These are phyloP conservation scores for Sinapis alba DNA, from an alignment of 441 rosid genomes.

Conservation along the genomic window DNA sequence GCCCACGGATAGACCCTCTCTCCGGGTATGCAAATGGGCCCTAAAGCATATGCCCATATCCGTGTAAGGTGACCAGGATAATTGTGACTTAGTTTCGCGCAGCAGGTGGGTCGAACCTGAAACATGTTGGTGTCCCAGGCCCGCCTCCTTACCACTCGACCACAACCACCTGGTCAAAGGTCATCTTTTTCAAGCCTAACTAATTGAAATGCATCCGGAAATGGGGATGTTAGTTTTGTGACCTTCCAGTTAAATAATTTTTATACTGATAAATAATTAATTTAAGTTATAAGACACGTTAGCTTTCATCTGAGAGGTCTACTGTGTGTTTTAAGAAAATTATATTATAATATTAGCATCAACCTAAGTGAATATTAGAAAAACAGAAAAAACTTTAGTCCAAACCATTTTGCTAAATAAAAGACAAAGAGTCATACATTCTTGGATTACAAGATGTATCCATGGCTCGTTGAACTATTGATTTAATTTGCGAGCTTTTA, in stretches of 20 bases:
- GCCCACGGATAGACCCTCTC: no score
- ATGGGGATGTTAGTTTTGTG: not conserved
- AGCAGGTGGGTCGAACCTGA: no score
- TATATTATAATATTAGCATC: not conserved
- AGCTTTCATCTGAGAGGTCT: not conserved
- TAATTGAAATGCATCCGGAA: not conserved
- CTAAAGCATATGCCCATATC: no score
- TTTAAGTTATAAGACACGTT: conserved; percentile 15
- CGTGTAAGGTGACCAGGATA: no score
- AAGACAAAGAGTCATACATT: not conserved
- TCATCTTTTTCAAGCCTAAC: conserved; percentile 23
- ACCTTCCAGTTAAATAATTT: not conserved
- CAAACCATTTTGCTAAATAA: not conserved
- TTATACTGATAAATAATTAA: not conserved
- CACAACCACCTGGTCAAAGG: no score
- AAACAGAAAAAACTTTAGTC: not conserved
- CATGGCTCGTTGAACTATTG: not conserved
- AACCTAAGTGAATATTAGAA: not conserved
- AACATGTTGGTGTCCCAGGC: no score
- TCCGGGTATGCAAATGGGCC: no score
- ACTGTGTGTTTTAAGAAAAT: not conserved
- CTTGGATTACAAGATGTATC: not conserved
- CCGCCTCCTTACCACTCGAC: no score
- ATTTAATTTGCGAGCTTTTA: not conserved
- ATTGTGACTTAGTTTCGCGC: no score